Evolutionary conservation across 2,329 filamentous ascomycete species (phyloP), one percentile per base, ranked within the genome.

Genomic region (Fusarium sp.): DNA sequence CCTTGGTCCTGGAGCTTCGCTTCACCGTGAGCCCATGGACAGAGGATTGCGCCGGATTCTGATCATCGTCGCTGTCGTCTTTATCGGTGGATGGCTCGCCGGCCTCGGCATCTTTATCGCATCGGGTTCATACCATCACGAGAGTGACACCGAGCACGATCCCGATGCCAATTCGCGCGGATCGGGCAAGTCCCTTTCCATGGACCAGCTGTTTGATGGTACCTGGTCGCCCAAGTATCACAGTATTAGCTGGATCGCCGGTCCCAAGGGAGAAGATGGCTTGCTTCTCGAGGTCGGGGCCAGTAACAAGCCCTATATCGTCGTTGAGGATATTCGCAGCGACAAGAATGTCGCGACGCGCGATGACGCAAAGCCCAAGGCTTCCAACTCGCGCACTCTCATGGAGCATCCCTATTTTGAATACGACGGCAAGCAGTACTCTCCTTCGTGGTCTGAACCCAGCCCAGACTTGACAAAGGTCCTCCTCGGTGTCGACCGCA

Each of bases 381-480:
- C 85, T 14, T 83, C 85, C 50, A 85, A 88, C 60, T 89, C 90
- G 64, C 92, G 88, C 73, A 93, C 92, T 0, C 85, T 99, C 78
- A 97, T 99, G 91, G 90, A 94, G 82, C 82, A 89, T 14, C 80
- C 85, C 1, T 83, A 80, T 48, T 95, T 99, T 78, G 81, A 85
- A 20, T 92, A 92, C 65, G 87, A 87, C 10, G 89, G 86, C 13
- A 82, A 86, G 60, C 82, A 82, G 18, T 85, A 94, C 74, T 81
- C 79, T n/a, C 92, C 94, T 0, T 83, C 83, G 16, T 87, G 89
- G 76, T 89, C 91, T 4, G 92, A 90, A 86, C 95, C 97, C 3
- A 98, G 95, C 80, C 90, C 92, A 31, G 91, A 98, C 81, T 87
- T 98, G 82, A 94, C 92, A 78, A 96, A 94, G 81, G 95, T 99